Percentiles rank a stretch among this genome's conserved stretches.
phyloP scores from a whole-genome alignment of 208 protist genomes.

The Leishmania tarentolae region DNA sequence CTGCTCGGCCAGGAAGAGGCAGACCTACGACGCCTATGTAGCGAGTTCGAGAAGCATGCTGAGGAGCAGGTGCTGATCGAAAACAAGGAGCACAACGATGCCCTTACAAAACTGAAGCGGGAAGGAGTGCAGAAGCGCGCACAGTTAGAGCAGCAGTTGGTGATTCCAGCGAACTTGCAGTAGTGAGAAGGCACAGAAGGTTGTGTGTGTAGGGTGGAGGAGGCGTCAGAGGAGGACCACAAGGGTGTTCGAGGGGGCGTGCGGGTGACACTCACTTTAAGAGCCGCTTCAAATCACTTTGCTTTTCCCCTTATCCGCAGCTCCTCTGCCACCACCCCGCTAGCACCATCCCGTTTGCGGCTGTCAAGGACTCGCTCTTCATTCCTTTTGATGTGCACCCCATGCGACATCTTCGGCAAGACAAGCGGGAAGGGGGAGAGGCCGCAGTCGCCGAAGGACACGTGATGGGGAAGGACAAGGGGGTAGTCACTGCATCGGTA shows the following conservation, averaged over 20 bases:
- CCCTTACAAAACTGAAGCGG: conserved; percentile 72
- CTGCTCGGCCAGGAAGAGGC: conserved; percentile 68
- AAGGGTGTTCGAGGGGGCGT: not conserved
- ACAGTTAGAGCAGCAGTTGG: conserved; percentile 81
- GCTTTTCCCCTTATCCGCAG: not conserved
- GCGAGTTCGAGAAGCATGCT: conserved; percentile 60
- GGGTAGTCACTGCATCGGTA: not conserved
- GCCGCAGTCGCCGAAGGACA: not conserved
- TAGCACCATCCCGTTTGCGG: not conserved
- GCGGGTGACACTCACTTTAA: not conserved
- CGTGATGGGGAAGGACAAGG: not conserved
- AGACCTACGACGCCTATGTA: conserved; percentile 57
- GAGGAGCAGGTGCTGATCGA: conserved; percentile 84
- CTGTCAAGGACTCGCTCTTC: not conserved
- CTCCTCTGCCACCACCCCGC: not conserved
- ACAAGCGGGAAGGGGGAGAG: not conserved
- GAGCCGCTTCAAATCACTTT: not conserved
- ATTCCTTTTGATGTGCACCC: not conserved
- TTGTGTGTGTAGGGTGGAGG: not conserved
- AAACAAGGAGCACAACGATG: conserved; percentile 79
- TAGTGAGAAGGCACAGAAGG: not conserved
- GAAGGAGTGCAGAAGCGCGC: conserved; percentile 76
- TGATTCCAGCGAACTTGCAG: conserved; percentile 42
- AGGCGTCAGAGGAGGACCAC: not conserved
- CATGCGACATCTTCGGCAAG: not conserved